These are phyloP conservation scores for Hanseniaspora valbyensis DNA, from an alignment of 805 yeast species.

Conservation along the genomic window DNA sequence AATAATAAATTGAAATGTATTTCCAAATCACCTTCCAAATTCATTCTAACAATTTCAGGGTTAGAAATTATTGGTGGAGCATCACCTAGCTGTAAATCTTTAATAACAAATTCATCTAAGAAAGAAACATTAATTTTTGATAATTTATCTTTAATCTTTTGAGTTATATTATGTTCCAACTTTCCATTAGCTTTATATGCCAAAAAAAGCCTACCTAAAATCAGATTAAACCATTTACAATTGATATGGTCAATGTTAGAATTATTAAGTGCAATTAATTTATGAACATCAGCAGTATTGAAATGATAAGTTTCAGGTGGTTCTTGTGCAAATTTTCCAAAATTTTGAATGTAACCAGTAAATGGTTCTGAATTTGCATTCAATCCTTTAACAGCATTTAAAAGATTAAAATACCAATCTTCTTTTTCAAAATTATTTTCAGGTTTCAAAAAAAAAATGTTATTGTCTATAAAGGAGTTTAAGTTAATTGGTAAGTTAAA, in stretches of 20 bases:
- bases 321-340: background rate
- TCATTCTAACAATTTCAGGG: slow-evolving; percentile 55
- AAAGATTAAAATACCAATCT: slow-evolving; percentile 80
- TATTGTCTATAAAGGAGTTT: slow-evolving; percentile 7
- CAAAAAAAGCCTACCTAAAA: slow-evolving; percentile 71
- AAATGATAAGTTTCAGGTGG: slow-evolving; percentile 56
- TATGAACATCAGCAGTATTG: slow-evolving; percentile 58
- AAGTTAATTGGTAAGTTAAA: background rate
- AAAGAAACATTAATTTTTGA: slow-evolving; percentile 76
- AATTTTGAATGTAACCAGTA: slow-evolving; percentile 51
- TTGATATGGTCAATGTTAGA: slow-evolving; percentile 74
- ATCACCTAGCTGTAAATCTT: slow-evolving; percentile 60
- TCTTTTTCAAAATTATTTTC: slow-evolving; percentile 77
- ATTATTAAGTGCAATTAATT: slow-evolving; percentile 63
- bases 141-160: slow-evolving; percentile 58
- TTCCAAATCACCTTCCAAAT: slow-evolving; percentile 69
- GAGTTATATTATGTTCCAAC: slow-evolving; percentile 46
- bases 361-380: slow-evolving; percentile 23
- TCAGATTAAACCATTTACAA: slow-evolving; percentile 83
- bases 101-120: slow-evolving; percentile 68
- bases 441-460: slow-evolving; percentile 49
- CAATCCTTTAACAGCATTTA: slow-evolving; percentile 60
- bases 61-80: slow-evolving; percentile 70
- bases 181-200: slow-evolving; percentile 61
- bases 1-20: slow-evolving; percentile 55